phyloP scores from a whole-genome alignment of 169 alveolate species.

The Babesia microti region DNA sequence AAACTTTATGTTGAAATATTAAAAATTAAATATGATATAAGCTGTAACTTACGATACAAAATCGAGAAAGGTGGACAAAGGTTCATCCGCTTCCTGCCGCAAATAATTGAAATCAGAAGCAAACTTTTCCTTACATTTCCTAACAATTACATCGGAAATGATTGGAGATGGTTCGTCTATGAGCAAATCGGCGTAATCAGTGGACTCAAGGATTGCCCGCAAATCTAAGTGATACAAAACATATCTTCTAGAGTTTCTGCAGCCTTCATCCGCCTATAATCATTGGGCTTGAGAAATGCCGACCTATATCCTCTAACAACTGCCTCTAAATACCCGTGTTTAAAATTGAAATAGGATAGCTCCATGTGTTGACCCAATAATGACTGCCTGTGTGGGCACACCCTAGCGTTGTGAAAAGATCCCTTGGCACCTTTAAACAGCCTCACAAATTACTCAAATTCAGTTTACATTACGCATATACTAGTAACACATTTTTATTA shows the following conservation, averaged over 20 bases:
- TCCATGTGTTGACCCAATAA: constrained; percentile 74
- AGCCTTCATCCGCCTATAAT: constrained; percentile 74
- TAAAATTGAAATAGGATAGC: constrained; percentile 81
- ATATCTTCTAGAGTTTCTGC: constrained; percentile 78
- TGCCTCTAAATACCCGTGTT: constrained; percentile 95
- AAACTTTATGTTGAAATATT: constrained; percentile 1
- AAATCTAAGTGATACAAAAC: constrained; percentile 34
- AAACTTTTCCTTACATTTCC: constrained; percentile 85
- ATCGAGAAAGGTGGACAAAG: constrained; percentile 70
- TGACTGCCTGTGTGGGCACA: no score
- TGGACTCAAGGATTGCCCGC: constrained; percentile 87
- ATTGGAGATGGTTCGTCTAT: constrained; percentile 87
- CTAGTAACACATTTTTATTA: background rate
- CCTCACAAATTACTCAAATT: no score
- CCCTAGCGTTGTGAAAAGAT: no score
- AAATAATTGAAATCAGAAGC: constrained; percentile 88
- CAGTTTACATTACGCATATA: background rate
- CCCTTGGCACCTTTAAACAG: no score
- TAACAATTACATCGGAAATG: constrained; percentile 79
- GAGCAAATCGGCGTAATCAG: constrained; percentile 90
- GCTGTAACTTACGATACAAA: constrained; percentile 63
- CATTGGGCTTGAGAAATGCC: constrained; percentile 87
- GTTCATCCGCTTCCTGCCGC: constrained; percentile 76
- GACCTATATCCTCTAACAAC: constrained; percentile 88
- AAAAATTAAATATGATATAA: background rate